Percentiles rank a stretch among this genome's conserved stretches.
Evolutionary conservation across 768 basidiomycete species (phyloP).

Genomic region (Epithele typhae): DNA sequence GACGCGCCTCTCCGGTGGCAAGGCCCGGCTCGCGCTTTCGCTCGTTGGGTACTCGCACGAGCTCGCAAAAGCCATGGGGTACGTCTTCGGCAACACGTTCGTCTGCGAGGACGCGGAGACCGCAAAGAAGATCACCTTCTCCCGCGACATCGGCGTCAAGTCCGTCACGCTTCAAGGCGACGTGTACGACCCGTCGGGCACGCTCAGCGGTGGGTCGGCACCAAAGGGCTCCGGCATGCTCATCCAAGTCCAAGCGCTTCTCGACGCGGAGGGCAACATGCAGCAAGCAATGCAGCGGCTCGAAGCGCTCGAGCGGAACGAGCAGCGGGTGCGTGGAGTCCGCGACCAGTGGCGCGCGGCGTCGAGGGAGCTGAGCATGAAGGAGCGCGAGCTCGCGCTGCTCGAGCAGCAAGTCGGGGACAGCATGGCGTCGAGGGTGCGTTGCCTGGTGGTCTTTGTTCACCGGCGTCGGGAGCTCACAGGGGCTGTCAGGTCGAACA

Average conservation of each 20-base stretch:
- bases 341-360: conserved; percentile 60
- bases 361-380: conserved; percentile 76
- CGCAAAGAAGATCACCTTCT: conserved; percentile 86
- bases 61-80: conserved; percentile 84
- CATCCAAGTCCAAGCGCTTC: conserved; percentile 78
- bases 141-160: conserved; percentile 56
- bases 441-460: no score
- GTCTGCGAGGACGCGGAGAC: conserved; percentile 87
- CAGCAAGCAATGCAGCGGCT: conserved; percentile 45
- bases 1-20: conserved; percentile 66
- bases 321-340: conserved; percentile 44
- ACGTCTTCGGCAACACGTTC: conserved; percentile 90
- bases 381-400: conserved; percentile 79
- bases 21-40: conserved; percentile 83
- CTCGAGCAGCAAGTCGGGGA: conserved; percentile 82
- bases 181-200: conserved; percentile 94
- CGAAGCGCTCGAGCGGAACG: conserved; percentile 49
- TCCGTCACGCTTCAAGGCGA: conserved; percentile 95
- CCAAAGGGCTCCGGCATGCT: conserved; percentile 72
- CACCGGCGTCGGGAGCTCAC: no score
- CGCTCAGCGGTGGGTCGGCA: conserved; percentile 86
- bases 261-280: conserved; percentile 61
- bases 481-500: conserved; percentile 73
- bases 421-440: conserved; percentile 85
- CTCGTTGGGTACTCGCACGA: conserved; percentile 80